Evolutionary conservation across 441 rosid species (phyloP), one percentile per base, ranked within the genome.

Genomic region (Pelargonium citronellum): DNA sequence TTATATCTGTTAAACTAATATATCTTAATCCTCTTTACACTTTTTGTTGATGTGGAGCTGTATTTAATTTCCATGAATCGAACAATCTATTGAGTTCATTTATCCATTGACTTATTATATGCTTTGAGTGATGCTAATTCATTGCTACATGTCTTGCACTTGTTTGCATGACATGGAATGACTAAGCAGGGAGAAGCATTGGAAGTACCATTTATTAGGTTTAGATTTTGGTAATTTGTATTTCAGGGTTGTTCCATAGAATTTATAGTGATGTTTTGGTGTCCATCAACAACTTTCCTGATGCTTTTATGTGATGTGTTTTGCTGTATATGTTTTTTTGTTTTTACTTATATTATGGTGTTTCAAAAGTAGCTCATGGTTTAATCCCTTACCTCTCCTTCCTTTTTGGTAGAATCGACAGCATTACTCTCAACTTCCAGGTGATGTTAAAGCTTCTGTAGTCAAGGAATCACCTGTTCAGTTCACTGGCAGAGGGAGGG

Each of bases 401-500:
- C 2, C 34, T 34, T 5, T 34, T 4, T 34, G 0, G 39, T 0
- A 94, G 99, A 91, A 90, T 72, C 95, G 96, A 66, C 93, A 82
- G 72, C 87, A 71, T 79, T 91, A 79, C 82, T 73, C 87, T 71
- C 91, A 87, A 51, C 80, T 90, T 68, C 64, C 72, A 69, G 84
- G 83, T 71, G 94, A 84, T 72, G 64, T 72, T 27, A 88, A 86
- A 70, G 71, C 64, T 66, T 74, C 83, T 15, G 27, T 63, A 1
- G 72, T 73, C 24, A 87, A 79, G 80, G 89, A 84, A 46, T 77
- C 84, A 74, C 60, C 87, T 44, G 75, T 8, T 61, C 79, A 47
- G 66, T 62, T 49, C 66, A 71, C 78, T 70, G 82, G 87, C 67
- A 90, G 79, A 83, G 87, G 92, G 71, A 86, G 92, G 80, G 89